Base-by-base conservation (phyloP, 2,329 filamentous ascomycete species). In the Xylariaceae sp. region DNA sequence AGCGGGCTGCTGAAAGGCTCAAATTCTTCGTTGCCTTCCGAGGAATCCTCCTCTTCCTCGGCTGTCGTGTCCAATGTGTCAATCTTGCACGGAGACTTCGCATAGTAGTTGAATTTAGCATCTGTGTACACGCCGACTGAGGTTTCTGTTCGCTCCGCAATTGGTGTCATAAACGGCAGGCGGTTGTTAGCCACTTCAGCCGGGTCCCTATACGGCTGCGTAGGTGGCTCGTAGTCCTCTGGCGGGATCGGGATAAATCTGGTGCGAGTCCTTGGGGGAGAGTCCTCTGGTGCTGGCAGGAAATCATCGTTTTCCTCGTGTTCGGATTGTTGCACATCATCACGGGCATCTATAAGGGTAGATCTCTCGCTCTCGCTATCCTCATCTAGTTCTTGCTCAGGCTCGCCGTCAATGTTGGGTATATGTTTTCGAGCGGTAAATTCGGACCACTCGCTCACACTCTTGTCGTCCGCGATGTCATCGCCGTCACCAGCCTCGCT, bases 101-200 rank as follows among this genome's bases (percentile, higher is more conserved):
- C 79, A 64, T 84, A 75, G 69, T 80, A 80, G 60, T 80, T 79
- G 69, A 81, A 80, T 62, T 76, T 76, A 51, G 76, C 72, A 49
- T 82, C 78, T 26, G 81, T 84, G 4, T 81, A 80, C 40, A 86
- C 72, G 34, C 86, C 86, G 5, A 97, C 74, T 0, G 92, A 96
- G 10, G 86, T 88, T 71, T 99, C 94, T 0, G 94, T 99, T 64
- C 90, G 86, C 71, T 99, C 94, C 1, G 94, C 92, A 61, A 99
- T 99, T 1, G 94, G 94, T 0, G 94, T 99, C 94, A 99, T 97
- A 70, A 97, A 99, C 2, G 92, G 94, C 9, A 97, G 77, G 51
- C 92, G 86, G 71, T 92, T 96, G 66, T 96, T 95, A 55, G 91
- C 90, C 70, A 86, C 79, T 68, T 91, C 81, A 34, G 75, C 80